phyloP scores from a whole-genome alignment of 1,139 yeast genomes.

The Lodderomyces metapsilosis region DNA sequence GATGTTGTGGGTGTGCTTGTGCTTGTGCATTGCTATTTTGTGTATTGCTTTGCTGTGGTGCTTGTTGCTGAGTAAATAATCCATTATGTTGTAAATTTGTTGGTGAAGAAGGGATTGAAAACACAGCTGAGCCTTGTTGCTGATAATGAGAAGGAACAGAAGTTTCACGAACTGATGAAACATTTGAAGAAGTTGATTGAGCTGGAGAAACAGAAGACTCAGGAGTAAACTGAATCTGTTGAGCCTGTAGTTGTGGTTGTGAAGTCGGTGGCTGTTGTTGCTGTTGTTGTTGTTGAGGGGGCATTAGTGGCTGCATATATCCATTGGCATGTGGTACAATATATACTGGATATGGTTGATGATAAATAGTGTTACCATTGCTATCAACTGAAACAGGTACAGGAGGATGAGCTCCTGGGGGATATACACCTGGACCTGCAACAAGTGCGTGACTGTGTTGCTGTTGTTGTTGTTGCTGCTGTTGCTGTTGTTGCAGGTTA shows the following conservation, averaged over 20 bases:
- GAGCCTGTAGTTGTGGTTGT: slow-evolving; percentile 1
- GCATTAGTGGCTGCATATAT: slow-evolving; percentile 13
- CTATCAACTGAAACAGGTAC: slow-evolving; percentile 35
- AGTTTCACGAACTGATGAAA: not conserved
- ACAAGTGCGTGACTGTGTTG: slow-evolving; percentile 4
- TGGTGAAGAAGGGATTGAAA: slow-evolving; percentile 28
- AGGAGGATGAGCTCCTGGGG: slow-evolving; percentile 15
- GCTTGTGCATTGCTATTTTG: not conserved
- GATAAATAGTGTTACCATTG: slow-evolving; percentile 36
- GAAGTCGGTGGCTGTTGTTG: slow-evolving; percentile 13
- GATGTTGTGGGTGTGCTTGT: not conserved
- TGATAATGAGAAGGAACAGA: slow-evolving; percentile 12
- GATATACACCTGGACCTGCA: not conserved
- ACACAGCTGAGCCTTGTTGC: slow-evolving; percentile 26
- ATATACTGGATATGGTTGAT: slow-evolving; percentile 36
- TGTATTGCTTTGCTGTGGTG: not conserved
- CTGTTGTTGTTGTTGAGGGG: slow-evolving; percentile 8
- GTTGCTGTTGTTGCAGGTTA: slow-evolving; percentile 6
- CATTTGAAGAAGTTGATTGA: slow-evolving; percentile 7
- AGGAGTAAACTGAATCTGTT: not conserved
- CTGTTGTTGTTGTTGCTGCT: slow-evolving; percentile 7
- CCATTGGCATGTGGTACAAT: slow-evolving; percentile 26
- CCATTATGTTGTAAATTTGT: slow-evolving; percentile 16
- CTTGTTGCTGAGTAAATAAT: not conserved
- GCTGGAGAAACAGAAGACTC: slow-evolving; percentile 6